Conservation (phyloP, 1,284 basidiomycete genomes). For the Mycena citricolor region DNA sequence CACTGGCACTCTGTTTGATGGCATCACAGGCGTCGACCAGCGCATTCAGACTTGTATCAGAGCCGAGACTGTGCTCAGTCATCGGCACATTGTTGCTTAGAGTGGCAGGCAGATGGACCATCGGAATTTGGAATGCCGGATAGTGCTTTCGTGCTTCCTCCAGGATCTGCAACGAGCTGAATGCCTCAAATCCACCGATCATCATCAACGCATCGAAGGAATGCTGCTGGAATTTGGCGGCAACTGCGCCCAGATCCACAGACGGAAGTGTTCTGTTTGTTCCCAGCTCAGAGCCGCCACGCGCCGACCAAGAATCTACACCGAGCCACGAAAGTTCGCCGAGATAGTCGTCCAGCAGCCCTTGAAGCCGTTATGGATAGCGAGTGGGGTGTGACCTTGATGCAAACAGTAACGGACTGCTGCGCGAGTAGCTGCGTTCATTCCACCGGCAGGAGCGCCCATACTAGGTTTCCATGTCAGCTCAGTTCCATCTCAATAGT, state of each 20-base stretch:
- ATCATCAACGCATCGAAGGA: slow-evolving; percentile 81
- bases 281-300: slow-evolving; percentile 97
- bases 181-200: slow-evolving; percentile 96
- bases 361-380: slow-evolving; percentile 95
- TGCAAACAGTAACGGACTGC: slow-evolving; percentile 92
- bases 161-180: slow-evolving; percentile 76
- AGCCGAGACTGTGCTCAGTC: slow-evolving; percentile 94
- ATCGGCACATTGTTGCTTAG: slow-evolving; percentile 98
- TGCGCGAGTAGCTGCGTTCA: slow-evolving; percentile 97
- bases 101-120: slow-evolving; percentile 92
- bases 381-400: slow-evolving; percentile 89
- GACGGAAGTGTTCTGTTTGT: slow-evolving; percentile 91
- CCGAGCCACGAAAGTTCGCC: slow-evolving; percentile 92
- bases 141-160: slow-evolving; percentile 82
- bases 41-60: slow-evolving; percentile 95
- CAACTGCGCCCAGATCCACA: slow-evolving; percentile 83
- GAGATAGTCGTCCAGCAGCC: slow-evolving; percentile 88
- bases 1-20: slow-evolving; percentile 96
- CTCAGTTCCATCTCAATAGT: slow-evolving; percentile 6
- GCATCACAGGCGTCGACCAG: slow-evolving; percentile 98
- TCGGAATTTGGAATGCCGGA: slow-evolving; percentile 90
- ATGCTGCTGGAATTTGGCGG: slow-evolving; percentile 89
- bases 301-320: slow-evolving; percentile 94
- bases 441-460: slow-evolving; percentile 96
- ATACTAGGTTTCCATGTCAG: slow-evolving; percentile 62